phyloP scores from a whole-genome alignment of 192 early-diverging fungal species.

The Gigaspora rosea region DNA sequence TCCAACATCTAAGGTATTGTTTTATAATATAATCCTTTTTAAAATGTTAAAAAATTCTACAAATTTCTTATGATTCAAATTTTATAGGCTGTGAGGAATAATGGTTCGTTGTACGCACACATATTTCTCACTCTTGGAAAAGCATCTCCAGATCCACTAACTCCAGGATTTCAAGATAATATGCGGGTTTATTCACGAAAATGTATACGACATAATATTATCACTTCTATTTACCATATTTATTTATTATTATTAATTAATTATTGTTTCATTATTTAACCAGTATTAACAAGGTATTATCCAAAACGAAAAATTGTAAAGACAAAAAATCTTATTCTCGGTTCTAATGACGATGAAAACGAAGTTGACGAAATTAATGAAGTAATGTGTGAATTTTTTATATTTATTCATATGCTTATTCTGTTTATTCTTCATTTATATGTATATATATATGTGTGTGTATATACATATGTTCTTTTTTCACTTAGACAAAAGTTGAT shows the following conservation, averaged over 20 bases:
- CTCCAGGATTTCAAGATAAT: slow-evolving; percentile 41
- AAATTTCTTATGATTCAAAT: not conserved
- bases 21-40: not conserved
- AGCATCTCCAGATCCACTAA: slow-evolving; percentile 45
- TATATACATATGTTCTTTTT: no score
- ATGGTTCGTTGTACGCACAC: slow-evolving; percentile 62
- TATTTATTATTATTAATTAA: not conserved
- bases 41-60: not conserved
- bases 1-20: slow-evolving; percentile 43
- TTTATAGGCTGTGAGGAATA: slow-evolving; percentile 50
- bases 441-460: not conserved
- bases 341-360: slow-evolving; percentile 35
- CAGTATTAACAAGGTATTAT: slow-evolving; percentile 51
- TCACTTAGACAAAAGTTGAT: not conserved
- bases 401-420: not conserved
- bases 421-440: not conserved
- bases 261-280: slow-evolving; percentile 18
- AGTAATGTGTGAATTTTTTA: not conserved
- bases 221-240: not conserved
- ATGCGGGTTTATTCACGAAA: slow-evolving; percentile 52
- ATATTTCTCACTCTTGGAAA: slow-evolving; percentile 54
- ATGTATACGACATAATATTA: slow-evolving; percentile 38
- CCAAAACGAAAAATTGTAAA: slow-evolving; percentile 50
- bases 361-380: slow-evolving; percentile 27
- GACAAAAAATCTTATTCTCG: slow-evolving; percentile 55